Conservation (phyloP, 2,329 filamentous ascomycete genomes). For the Aspergillus transmontanensis region DNA sequence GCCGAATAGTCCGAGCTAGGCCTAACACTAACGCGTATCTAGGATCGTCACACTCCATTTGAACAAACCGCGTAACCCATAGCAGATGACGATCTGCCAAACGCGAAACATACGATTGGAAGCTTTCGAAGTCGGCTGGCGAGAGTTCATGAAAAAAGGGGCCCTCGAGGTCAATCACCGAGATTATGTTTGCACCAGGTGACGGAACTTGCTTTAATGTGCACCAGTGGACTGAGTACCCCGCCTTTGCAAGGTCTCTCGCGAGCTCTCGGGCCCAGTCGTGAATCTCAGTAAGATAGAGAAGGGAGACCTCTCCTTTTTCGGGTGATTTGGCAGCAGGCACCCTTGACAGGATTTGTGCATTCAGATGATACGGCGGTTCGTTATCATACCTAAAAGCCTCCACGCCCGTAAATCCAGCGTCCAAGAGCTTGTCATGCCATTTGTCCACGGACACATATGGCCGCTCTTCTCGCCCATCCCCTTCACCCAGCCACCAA, state of each 20-base stretch:
- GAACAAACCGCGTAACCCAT: conserved; percentile 12
- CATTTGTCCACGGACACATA: conserved; percentile 21
- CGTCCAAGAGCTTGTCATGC: conserved; percentile 19
- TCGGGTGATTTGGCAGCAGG: not conserved
- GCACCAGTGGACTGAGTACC: conserved; percentile 8
- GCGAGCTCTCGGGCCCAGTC: conserved; percentile 10
- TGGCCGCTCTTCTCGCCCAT: conserved; percentile 22
- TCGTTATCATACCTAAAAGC: conserved; percentile 12
- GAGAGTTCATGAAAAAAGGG: conserved; percentile 16
- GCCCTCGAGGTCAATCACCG: conserved; percentile 15
- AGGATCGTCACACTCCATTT: conserved; percentile 16
- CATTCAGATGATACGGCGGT: conserved; percentile 15
- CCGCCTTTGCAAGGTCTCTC: conserved; percentile 6
- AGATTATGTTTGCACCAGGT: conserved; percentile 10
- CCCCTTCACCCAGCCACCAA: conserved; percentile 40
- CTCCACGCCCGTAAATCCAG: conserved; percentile 23
- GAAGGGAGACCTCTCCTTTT: not conserved
- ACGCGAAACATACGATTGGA: not conserved
- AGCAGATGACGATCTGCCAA: conserved; percentile 4
- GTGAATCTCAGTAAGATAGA: not conserved
- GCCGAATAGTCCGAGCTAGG: conserved; percentile 14
- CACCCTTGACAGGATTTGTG: conserved; percentile 11
- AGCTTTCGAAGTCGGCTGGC: not conserved
- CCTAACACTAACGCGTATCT: conserved; percentile 13
- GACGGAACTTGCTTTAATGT: not conserved